phyloP scores from a whole-genome alignment of 2,329 filamentous ascomycete genomes.

The Hypoxylon sp. region DNA sequence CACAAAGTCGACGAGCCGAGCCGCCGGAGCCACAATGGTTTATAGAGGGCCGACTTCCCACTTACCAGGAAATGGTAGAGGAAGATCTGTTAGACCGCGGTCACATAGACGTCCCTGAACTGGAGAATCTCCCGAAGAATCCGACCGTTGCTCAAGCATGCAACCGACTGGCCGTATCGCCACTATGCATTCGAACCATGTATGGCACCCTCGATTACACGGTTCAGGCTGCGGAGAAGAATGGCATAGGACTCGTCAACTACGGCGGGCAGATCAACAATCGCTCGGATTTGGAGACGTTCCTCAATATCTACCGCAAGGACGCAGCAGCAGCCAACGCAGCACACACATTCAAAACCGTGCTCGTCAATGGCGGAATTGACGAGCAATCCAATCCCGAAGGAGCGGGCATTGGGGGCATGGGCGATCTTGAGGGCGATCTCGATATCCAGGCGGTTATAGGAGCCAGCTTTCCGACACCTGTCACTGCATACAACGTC shows the following conservation, averaged over 20 bases:
- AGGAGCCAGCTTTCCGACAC: neutral
- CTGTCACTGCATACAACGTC: neutral
- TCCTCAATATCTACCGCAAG: slow-evolving; percentile 9
- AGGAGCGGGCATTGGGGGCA: neutral
- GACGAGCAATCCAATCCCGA: neutral
- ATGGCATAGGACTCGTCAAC: slow-evolving; percentile 11
- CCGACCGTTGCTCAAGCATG: neutral
- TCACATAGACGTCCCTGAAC: slow-evolving; percentile 1
- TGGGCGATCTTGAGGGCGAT: neutral
- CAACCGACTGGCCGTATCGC: neutral
- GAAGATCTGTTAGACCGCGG: slow-evolving; percentile 7
- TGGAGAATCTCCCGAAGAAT: slow-evolving; percentile 4
- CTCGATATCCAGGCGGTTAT: neutral
- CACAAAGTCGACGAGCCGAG: slow-evolving; percentile 48
- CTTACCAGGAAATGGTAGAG: slow-evolving; percentile 12
- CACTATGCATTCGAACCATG: slow-evolving; percentile 4
- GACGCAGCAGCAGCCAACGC: slow-evolving; percentile 8
- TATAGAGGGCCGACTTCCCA: slow-evolving; percentile 3
- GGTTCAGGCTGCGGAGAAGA: slow-evolving; percentile 2
- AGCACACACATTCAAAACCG: neutral
- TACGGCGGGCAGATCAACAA: slow-evolving; percentile 11
- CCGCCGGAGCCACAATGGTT: slow-evolving; percentile 1
- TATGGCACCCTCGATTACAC: slow-evolving; percentile 7
- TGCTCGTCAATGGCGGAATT: slow-evolving; percentile 61
- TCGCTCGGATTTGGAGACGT: slow-evolving; percentile 7